A percentile compares a stretch with the other conserved stretches of the same genome.
phyloP scores from a whole-genome alignment of 306 rosid genomes.

The Vigna unguiculata region DNA sequence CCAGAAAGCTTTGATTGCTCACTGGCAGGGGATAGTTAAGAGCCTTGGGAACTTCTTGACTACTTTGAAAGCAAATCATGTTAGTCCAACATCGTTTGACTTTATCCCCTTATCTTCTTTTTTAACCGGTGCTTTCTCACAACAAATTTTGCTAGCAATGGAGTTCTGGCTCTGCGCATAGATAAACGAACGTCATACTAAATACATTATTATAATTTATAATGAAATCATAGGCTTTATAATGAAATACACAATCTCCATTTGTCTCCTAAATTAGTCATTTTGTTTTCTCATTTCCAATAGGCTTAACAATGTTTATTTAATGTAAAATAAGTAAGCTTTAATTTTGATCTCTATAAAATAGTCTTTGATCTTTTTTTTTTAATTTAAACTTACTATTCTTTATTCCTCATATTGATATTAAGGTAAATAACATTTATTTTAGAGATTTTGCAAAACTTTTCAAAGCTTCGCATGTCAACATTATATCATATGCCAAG shows the following conservation, averaged over 20 bases:
- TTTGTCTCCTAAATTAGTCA: conserved; percentile 1
- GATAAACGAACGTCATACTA: conserved; percentile 13
- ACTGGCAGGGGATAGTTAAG: conserved; percentile 99
- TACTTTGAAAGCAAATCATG: conserved; percentile 85
- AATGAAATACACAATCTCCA: not conserved
- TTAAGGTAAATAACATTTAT: too few species aligned
- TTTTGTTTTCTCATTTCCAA: conserved; percentile 15
- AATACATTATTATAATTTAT: conserved; percentile 25
- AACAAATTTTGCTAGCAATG: conserved; percentile 11
- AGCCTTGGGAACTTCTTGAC: conserved; percentile 80
- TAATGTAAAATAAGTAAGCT: too few species aligned
- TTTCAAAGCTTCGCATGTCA: not conserved
- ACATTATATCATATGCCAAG: too few species aligned
- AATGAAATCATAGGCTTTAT: conserved; percentile 19
- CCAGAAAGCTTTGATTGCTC: conserved; percentile 94
- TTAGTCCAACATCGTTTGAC: conserved; percentile 55
- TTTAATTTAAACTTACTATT: too few species aligned
- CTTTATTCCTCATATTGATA: too few species aligned
- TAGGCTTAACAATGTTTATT: not conserved
- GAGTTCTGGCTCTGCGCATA: conserved; percentile 5
- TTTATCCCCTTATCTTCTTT: not conserved
- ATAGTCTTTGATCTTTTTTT: too few species aligned
- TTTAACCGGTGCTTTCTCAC: conserved; percentile 24
- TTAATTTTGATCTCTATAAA: too few species aligned
- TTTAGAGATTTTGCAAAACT: too few species aligned